phyloP scores from a whole-genome alignment of 2,329 filamentous ascomycete species.

The Hypocreales sp. region DNA sequence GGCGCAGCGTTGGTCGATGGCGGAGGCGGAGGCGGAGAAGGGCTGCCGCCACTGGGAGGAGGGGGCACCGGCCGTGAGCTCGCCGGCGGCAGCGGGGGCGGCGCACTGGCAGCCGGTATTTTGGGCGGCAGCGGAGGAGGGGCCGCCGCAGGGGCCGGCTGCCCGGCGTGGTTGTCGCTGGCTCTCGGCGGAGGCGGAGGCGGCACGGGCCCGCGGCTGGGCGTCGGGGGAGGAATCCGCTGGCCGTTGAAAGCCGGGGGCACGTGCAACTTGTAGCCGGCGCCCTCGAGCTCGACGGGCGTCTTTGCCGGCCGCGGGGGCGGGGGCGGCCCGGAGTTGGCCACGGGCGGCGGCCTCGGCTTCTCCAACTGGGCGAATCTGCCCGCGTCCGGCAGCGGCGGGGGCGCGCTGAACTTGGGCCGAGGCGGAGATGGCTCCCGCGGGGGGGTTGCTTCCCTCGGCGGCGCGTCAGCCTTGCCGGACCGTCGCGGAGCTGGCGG shows the following conservation, averaged over 20 bases:
- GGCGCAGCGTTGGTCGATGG: slow-evolving; percentile 28
- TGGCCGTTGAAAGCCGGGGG: slow-evolving; percentile 66
- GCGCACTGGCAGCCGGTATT: slow-evolving; percentile 25
- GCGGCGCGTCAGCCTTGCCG: slow-evolving; percentile 41
- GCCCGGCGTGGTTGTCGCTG: slow-evolving; percentile 12
- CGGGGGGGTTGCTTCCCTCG: slow-evolving; percentile 54
- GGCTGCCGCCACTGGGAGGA: slow-evolving; percentile 27
- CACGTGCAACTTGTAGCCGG: slow-evolving; percentile 50
- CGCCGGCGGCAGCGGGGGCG: slow-evolving; percentile 35
- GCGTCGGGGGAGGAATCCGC: slow-evolving; percentile 59
- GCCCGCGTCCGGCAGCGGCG: slow-evolving; percentile 77
- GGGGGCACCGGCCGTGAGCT: slow-evolving; percentile 36
- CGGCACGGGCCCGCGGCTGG: slow-evolving; percentile 54
- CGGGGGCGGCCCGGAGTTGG: slow-evolving; percentile 17
- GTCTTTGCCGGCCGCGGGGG: slow-evolving; percentile 46
- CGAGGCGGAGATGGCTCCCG: slow-evolving; percentile 49
- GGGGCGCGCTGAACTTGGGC: slow-evolving; percentile 67
- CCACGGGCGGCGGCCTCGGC: slow-evolving; percentile 10
- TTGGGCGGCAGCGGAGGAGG: slow-evolving; percentile 33
- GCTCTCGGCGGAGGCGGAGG: slow-evolving; percentile 47
- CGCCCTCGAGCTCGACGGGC: slow-evolving; percentile 45
- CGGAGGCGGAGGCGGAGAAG: slow-evolving; percentile 18
- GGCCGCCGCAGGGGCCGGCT: slow-evolving; percentile 7
- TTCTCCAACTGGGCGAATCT: slow-evolving; percentile 53
- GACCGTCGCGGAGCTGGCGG: slow-evolving; percentile 40